Base-by-base conservation (phyloP, 164 flowering plant genomes). In the Tetrastigma voinierianum region DNA sequence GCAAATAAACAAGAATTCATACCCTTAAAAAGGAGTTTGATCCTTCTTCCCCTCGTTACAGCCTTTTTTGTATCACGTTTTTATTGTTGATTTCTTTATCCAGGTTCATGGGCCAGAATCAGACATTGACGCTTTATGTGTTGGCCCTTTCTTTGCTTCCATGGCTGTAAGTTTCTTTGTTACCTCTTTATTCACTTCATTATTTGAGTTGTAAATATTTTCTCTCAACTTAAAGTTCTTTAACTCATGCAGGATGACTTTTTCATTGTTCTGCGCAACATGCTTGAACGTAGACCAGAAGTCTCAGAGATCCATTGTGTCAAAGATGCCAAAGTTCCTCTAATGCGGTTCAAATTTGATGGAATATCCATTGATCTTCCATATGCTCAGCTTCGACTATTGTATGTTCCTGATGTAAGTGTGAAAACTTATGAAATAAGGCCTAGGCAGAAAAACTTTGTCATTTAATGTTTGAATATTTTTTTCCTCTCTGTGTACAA, bases 51-150 rank as follows among this genome's bases (percentile, higher is more conserved):
- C 7, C 40, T 7, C 2, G 7, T 32, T 32, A 32, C 40, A 4
- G 40, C 5, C 44, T 57, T 49, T n/a, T 49, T 49, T 32, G 40
- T 7, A 32, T 25, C 40, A 32, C 6, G 40, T 32, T 32, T 32
- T 32, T 32, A 32, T 32, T 32, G 6, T 32, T 32, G 40, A 13
- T 60, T 5, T 46, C 3, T 63, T 56, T 53, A 7, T 68, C 64
- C 76, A 87, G 91, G 91, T 82, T 53, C 84, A 87, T 74, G 81
- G 74, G 51, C 56, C 84, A 15, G 87, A 81, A 51, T 87, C 91
- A 11, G 91, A 84, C 58, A 77, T 87, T 59, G 87, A 84, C 79
- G 89, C 87, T 56, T 70, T 87, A 59, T 87, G 89, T 72, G 76
- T 87, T 64, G 89, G 82, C 4, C 91, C 91, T 46, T 66, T 19